Percentiles rank a stretch among this genome's conserved stretches.
Conservation (phyloP, 805 yeast genomes). For the Candida sonorensis region DNA sequence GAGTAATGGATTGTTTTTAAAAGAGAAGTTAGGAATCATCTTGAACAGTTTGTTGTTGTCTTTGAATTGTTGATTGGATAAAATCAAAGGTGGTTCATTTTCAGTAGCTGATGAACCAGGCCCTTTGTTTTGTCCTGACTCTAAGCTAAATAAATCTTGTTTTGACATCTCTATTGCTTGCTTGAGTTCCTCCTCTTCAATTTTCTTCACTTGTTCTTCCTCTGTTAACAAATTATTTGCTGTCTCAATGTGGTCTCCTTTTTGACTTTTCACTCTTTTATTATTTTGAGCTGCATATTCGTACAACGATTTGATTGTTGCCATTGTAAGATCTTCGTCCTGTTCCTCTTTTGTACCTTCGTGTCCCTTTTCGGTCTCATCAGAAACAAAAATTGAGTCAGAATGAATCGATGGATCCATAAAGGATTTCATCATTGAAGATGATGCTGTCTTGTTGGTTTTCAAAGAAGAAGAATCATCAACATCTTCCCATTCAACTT, state of each 20-base stretch:
- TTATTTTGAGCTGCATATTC: conserved; percentile 25
- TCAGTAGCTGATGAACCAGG: no score
- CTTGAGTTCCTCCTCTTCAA: conserved; percentile 28
- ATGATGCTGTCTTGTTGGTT: background rate
- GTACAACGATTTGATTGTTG: conserved; percentile 25
- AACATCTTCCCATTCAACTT: conserved; percentile 70
- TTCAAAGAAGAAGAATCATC: background rate
- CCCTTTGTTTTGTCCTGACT: no score
- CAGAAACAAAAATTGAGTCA: conserved; percentile 12
- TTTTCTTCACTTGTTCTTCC: conserved; percentile 9
- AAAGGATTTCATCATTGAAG: conserved; percentile 8
- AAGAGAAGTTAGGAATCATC: no score
- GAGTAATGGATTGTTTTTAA: no score
- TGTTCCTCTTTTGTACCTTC: conserved; percentile 4
- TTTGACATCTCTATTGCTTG: conserved; percentile 43
- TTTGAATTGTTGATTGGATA: background rate
- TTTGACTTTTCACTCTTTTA: conserved; percentile 4
- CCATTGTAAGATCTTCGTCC: conserved; percentile 16
- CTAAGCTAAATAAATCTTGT: conserved; percentile 31
- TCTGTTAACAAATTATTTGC: no score
- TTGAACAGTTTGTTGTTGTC: conserved; percentile 10
- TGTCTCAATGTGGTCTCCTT: conserved; percentile 4
- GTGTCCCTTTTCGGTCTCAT: background rate
- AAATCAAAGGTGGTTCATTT: background rate
- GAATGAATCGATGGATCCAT: conserved; percentile 14